Base-by-base conservation (phyloP, 2,329 filamentous ascomycete species). In the Epichloe sp. region DNA sequence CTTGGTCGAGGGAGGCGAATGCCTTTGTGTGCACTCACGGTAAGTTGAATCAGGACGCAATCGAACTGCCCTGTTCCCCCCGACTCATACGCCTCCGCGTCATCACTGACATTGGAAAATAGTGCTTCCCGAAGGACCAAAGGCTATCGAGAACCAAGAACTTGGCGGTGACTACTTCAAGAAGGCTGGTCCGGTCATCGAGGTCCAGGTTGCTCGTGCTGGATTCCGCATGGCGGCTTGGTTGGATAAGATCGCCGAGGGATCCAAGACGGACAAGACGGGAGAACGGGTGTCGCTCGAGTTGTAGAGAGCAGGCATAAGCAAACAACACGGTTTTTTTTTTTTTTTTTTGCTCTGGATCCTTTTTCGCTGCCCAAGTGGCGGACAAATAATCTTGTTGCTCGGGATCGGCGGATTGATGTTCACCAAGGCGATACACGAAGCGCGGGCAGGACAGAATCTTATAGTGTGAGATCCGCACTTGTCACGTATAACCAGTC, bases 161-260 rank as follows among this genome's bases (percentile, higher is more conserved):
- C 69, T 86, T 23, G 74, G 74, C 31, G 78, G 77, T 0, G 72
- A 75, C 36, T 87, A 87, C 64, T 86, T 79, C 59, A 71, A 79
- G 35, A 73, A 71, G 35, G 82, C 81, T 2, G 77, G 76, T n/a
- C 78, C 76, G 19, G 76, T 82, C 52, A 71, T 87, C 44, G 80
- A 87, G 64, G 62, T 77, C 53, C 79, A 84, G 62, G 72, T 88
- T 54, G 84, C 83, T 7, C 78, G 77, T 56, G 85, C 80, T 4
- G 85, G 85, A 11, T 85, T 80, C 63, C 75, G 85, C 47, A 72
- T 88, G 62, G 84, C 79, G 2, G 75, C 75, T 19, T 86, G 80
- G 80, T 66, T 86, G 54, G 82, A 86, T 60, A 67, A 74, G 58
- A 80, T 85, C 58, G 78, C 71, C 8, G 65, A 71, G n/a, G 61